A percentile compares a stretch with the other conserved stretches of the same genome.
These are phyloP conservation scores for Tremella mesenterica DNA, from an alignment of 768 basidiomycete genomes.

Conservation along the genomic window DNA sequence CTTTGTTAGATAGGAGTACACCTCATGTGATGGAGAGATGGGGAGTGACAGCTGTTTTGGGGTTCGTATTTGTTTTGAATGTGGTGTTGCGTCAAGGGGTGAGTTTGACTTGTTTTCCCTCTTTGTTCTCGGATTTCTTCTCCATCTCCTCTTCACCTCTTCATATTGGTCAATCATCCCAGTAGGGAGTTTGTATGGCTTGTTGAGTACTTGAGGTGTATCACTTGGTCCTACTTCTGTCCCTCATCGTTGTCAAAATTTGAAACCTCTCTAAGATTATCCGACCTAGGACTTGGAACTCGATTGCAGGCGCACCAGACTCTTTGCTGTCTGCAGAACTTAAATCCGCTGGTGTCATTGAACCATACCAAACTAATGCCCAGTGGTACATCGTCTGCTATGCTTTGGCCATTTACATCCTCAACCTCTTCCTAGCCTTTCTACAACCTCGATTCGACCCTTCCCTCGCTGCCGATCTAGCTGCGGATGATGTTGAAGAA, in stretches of 20 bases:
- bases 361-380: background rate
- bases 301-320: too few relatives aligned
- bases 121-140: too few relatives aligned
- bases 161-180: constrained; percentile 1
- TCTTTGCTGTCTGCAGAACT: background rate
- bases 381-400: constrained; percentile 48
- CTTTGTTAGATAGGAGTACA: constrained; percentile 81
- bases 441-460: constrained; percentile 97
- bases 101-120: too few relatives aligned
- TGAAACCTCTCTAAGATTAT: too few relatives aligned
- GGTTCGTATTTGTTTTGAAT: constrained; percentile 69
- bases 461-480: constrained; percentile 81
- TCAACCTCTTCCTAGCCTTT: constrained; percentile 94
- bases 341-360: background rate
- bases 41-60: constrained; percentile 63
- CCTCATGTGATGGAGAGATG: constrained; percentile 85
- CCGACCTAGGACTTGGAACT: too few relatives aligned
- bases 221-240: too few relatives aligned
- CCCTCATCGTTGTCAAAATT: too few relatives aligned
- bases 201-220: too few relatives aligned
- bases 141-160: background rate
- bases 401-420: constrained; percentile 86
- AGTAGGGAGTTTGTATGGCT: too few relatives aligned
- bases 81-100: constrained; percentile 86
- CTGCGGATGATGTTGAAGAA: constrained; percentile 91